Conservation (phyloP, 2,329 filamentous ascomycete genomes). For the Paecilomyces niveus region DNA sequence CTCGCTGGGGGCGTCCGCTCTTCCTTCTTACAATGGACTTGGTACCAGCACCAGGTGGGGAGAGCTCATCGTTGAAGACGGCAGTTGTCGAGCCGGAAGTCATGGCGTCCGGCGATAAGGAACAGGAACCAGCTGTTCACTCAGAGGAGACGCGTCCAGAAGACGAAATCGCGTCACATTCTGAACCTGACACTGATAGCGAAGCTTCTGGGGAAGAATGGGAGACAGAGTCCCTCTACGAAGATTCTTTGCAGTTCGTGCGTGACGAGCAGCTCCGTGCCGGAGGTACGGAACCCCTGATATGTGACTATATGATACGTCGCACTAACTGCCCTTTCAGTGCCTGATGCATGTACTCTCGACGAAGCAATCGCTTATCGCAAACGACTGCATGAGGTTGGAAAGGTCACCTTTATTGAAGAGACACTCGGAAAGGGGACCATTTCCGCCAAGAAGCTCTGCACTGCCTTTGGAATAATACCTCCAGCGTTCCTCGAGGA, state of each 20-base stretch:
- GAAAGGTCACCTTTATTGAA: constrained; percentile 69
- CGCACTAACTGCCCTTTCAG: constrained; percentile 12
- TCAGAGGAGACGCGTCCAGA: constrained; percentile 19
- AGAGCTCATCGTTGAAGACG: constrained; percentile 25
- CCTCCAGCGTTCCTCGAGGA: constrained; percentile 69
- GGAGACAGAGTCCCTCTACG: constrained; percentile 59
- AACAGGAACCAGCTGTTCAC: constrained; percentile 10
- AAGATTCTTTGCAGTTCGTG: constrained; percentile 55
- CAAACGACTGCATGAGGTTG: constrained; percentile 64
- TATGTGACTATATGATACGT: background rate
- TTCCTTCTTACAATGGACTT: constrained; percentile 31
- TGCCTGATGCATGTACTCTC: constrained; percentile 54
- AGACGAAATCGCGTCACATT: constrained; percentile 24
- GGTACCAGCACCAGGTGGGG: constrained; percentile 26
- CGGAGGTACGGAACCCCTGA: background rate
- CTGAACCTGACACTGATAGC: constrained; percentile 28
- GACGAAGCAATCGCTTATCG: constrained; percentile 64
- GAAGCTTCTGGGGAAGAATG: constrained; percentile 39
- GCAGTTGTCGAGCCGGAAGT: constrained; percentile 30
- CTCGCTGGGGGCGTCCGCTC: constrained; percentile 24
- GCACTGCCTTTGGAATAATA: constrained; percentile 76
- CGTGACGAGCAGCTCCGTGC: constrained; percentile 44
- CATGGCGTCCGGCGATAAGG: constrained; percentile 14
- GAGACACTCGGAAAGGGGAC: constrained; percentile 61
- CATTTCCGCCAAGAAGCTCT: constrained; percentile 73